A percentile compares a stretch with the other conserved stretches of the same genome.
Evolutionary conservation across 257 asterid genomes (phyloP).

Genomic region (Salvia splendens): DNA sequence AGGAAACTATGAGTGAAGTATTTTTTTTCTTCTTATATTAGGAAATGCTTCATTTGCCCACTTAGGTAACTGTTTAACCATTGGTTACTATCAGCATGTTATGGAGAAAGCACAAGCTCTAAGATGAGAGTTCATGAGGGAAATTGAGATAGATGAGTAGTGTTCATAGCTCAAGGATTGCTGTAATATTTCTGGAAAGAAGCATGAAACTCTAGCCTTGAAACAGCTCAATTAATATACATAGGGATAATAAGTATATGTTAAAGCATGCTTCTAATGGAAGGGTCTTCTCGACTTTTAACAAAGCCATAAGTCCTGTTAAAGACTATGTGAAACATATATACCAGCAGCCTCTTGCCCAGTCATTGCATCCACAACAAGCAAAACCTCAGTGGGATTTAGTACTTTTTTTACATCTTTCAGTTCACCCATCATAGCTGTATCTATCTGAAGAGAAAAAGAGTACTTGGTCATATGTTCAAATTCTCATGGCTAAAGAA

Average conservation of each 20-base stretch:
- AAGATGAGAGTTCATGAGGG: slow-evolving; percentile 9
- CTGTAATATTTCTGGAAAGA: slow-evolving; percentile 19
- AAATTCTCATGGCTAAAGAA: slow-evolving; percentile 27
- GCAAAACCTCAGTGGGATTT: slow-evolving; percentile 91
- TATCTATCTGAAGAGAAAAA: slow-evolving; percentile 68
- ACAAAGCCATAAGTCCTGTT: slow-evolving; percentile 24
- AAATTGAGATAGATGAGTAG: not conserved
- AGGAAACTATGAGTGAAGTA: slow-evolving; percentile 32
- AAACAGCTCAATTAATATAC: slow-evolving; percentile 1
- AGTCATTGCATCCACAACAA: slow-evolving; percentile 99
- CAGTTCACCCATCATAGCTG: slow-evolving; percentile 92
- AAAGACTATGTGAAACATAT: slow-evolving; percentile 23
- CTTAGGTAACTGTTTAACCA: slow-evolving; percentile 16
- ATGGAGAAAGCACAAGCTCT: slow-evolving; percentile 14
- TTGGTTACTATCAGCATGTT: slow-evolving; percentile 9
- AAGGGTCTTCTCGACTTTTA: slow-evolving; percentile 21
- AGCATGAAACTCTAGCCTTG: slow-evolving; percentile 8
- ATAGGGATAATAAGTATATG: slow-evolving; percentile 15
- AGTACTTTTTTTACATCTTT: slow-evolving; percentile 81
- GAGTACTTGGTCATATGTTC: slow-evolving; percentile 2
- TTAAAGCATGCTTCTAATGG: slow-evolving; percentile 24
- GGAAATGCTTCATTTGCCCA: slow-evolving; percentile 12
- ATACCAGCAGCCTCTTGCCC: slow-evolving; percentile 99
- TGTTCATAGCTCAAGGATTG: slow-evolving; percentile 13
- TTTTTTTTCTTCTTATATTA: too few species aligned